phyloP scores from a whole-genome alignment of 805 yeast species.

The Maudiozyma barnettii region DNA sequence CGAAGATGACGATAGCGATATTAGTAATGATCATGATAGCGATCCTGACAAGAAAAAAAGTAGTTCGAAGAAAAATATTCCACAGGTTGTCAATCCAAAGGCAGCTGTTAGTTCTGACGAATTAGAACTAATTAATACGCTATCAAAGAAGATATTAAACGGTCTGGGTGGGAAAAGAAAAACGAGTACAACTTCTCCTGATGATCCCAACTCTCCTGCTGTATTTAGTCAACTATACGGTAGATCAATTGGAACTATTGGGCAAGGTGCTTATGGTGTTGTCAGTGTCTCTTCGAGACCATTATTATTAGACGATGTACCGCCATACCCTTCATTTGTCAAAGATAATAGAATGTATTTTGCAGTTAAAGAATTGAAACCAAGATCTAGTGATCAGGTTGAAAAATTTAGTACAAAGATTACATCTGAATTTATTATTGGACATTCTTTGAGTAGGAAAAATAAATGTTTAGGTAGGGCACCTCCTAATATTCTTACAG shows the following conservation, averaged over 20 bases:
- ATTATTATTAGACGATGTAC: slow-evolving; percentile 4
- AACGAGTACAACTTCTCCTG: slow-evolving; percentile 5
- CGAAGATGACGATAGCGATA: background rate
- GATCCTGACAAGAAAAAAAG: background rate
- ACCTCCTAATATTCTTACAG: slow-evolving; percentile 58
- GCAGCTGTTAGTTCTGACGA: slow-evolving; percentile 46
- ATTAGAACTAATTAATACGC: slow-evolving; percentile 38
- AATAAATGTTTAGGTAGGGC: slow-evolving; percentile 4
- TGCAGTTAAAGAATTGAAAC: slow-evolving; percentile 83
- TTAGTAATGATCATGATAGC: background rate
- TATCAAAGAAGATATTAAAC: slow-evolving; percentile 40
- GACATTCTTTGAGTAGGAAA: slow-evolving; percentile 54
- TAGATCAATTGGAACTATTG: slow-evolving; percentile 46
- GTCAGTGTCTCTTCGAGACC: slow-evolving; percentile 71
- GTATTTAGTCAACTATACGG: slow-evolving; percentile 41
- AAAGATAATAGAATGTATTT: slow-evolving; percentile 62
- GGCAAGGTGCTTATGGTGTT: slow-evolving; percentile 96
- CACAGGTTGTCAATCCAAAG: slow-evolving; percentile 18
- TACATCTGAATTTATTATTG: slow-evolving; percentile 80
- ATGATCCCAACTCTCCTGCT: background rate
- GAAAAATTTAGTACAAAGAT: slow-evolving; percentile 86
- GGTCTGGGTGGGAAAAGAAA: slow-evolving; percentile 18
- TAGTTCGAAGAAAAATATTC: slow-evolving; percentile 5
- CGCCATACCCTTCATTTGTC: slow-evolving; percentile 48
- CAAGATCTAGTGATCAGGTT: slow-evolving; percentile 75